Percentiles rank a stretch among this genome's conserved stretches.
phyloP scores from a whole-genome alignment of 163 green algal species.

The Trebouxia gelatinosa region DNA sequence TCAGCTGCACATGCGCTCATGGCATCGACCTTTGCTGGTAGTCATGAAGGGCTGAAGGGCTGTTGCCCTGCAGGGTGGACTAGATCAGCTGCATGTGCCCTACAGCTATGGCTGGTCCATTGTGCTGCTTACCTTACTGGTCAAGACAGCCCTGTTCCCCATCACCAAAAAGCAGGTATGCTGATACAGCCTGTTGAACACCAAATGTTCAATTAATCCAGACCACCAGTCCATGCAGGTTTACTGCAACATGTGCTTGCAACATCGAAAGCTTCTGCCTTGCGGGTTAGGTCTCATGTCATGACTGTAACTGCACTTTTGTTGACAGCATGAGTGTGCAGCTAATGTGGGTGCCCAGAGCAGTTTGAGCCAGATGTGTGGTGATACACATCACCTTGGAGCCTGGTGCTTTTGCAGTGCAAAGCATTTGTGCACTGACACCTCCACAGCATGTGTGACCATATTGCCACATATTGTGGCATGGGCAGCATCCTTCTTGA shows the following conservation, averaged over 20 bases:
- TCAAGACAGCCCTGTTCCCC: slow-evolving; percentile 84
- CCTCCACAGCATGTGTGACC: too few species aligned
- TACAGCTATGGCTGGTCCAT: slow-evolving; percentile 93
- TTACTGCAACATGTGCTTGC: too few species aligned
- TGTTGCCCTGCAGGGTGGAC: slow-evolving; percentile 39
- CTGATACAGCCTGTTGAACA: background rate
- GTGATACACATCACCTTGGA: too few species aligned
- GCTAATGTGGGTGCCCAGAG: too few species aligned
- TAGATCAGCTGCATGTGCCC: slow-evolving; percentile 65
- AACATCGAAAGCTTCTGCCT: too few species aligned
- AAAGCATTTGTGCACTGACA: too few species aligned
- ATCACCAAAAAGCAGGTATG: slow-evolving; percentile 87
- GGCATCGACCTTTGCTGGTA: background rate
- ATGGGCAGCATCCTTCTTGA: too few species aligned
- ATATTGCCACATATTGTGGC: slow-evolving; percentile 2
- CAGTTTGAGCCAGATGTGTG: too few species aligned
- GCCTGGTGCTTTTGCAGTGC: too few species aligned
- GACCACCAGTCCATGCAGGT: background rate
- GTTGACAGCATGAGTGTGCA: background rate
- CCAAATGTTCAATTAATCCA: background rate
- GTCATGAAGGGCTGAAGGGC: background rate
- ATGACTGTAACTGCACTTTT: too few species aligned
- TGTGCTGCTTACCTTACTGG: slow-evolving; percentile 82
- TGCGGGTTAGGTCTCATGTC: too few species aligned
- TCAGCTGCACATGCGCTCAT: slow-evolving; percentile 65